Conservation (phyloP, 106 monocot species). For the Dendrobium officinale region DNA sequence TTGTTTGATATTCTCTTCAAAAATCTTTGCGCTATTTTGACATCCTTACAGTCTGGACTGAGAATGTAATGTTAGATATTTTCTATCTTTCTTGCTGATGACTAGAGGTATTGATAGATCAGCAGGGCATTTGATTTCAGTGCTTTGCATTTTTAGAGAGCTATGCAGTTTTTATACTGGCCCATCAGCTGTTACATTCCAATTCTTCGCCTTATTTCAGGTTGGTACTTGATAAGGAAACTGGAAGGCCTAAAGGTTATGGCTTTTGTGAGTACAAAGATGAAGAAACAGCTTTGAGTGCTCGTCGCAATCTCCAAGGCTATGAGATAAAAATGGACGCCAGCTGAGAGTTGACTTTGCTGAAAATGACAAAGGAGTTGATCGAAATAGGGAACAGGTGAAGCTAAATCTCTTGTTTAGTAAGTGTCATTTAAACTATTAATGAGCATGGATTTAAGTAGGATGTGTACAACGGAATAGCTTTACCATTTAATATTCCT, state of each 20-base stretch:
- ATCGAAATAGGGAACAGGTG: conserved; percentile 87
- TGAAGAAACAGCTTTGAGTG: conserved; percentile 95
- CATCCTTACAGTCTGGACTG: not conserved
- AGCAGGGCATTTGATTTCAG: not conserved
- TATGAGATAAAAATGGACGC: conserved; percentile 99
- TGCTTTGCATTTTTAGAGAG: not conserved
- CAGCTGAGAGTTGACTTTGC: conserved; percentile 98
- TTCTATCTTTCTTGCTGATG: not conserved
- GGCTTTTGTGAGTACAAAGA: conserved; percentile 99
- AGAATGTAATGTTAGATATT: not conserved
- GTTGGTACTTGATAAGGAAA: conserved; percentile 93
- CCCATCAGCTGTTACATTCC: not conserved
- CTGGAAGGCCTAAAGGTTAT: conserved; percentile 95
- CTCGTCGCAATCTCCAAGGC: conserved; percentile 94
- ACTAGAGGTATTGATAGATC: not conserved
- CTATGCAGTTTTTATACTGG: not conserved
- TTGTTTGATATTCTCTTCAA: not conserved
- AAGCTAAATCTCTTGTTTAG: conserved; percentile 6
- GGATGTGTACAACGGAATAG: not conserved
- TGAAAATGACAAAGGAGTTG: conserved; percentile 84
- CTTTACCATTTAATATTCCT: conserved; percentile 1
- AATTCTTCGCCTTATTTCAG: conserved; percentile 32
- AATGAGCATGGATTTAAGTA: not conserved
- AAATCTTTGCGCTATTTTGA: not conserved
- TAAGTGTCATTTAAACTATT: not conserved